Percentiles rank a stretch among this genome's conserved stretches.
Evolutionary conservation across 257 asterid genomes (phyloP).

Genomic region (Solanum paucissectum): DNA sequence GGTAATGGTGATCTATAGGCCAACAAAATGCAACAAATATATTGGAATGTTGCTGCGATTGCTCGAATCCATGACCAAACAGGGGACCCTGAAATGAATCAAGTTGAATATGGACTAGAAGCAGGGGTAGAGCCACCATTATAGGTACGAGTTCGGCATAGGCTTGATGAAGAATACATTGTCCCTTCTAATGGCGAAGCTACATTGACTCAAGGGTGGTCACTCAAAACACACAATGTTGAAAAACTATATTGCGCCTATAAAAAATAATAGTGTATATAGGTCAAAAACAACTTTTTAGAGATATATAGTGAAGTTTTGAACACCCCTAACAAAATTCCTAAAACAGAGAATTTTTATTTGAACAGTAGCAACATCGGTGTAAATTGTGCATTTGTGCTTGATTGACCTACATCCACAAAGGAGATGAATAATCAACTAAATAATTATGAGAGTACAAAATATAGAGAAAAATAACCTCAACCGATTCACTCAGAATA

Average conservation of each 20-base stretch:
- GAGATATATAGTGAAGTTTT: not conserved
- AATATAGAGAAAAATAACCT: no score
- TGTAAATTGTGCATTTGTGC: no score
- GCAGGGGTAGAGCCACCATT: no score
- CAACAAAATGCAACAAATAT: not conserved
- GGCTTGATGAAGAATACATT: not conserved
- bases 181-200: not conserved
- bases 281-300: not conserved
- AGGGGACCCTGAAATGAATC: not conserved
- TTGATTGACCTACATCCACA: no score
- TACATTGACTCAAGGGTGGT: not conserved
- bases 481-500: no score
- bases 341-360: not conserved
- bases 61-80: not conserved
- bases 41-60: not conserved
- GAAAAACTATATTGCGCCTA: not conserved
- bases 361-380: no score
- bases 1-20: no score
- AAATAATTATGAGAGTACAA: no score
- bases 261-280: not conserved
- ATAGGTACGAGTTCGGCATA: not conserved
- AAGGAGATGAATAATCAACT: no score
- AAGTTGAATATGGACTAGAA: not conserved
- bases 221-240: not conserved
- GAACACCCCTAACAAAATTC: not conserved